Percentiles rank a stretch among this genome's conserved stretches.
These are phyloP conservation scores for Jackrogersella multiformis DNA, from an alignment of 495 filamentous ascomycete species.

Conservation along the genomic window DNA sequence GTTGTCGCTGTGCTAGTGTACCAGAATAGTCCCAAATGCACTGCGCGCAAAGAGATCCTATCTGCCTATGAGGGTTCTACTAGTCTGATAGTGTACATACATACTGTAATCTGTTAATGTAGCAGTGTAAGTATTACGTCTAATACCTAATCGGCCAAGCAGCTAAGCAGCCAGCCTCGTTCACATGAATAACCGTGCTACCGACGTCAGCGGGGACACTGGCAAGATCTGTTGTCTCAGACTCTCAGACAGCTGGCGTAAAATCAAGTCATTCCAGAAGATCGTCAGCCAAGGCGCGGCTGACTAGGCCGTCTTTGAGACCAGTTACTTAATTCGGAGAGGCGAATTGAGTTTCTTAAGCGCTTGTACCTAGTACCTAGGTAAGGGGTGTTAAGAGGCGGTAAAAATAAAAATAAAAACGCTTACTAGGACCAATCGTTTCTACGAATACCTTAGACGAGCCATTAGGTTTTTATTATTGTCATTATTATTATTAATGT, in stretches of 20 bases:
- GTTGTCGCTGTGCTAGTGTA: background rate
- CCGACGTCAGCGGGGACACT: conserved; percentile 32
- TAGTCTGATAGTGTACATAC: too few relatives aligned
- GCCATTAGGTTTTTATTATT: conserved; percentile 14
- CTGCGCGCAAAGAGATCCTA: conserved; percentile 1
- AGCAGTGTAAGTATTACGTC: too few relatives aligned
- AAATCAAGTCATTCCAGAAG: too few relatives aligned
- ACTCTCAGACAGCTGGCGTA: conserved; percentile 18
- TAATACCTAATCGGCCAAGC: too few relatives aligned
- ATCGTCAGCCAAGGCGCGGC: conserved; percentile 35
- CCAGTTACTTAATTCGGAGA: background rate
- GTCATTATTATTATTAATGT: background rate
- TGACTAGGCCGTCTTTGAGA: conserved; percentile 14
- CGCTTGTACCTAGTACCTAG: conserved; percentile 16
- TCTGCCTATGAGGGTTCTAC: too few relatives aligned
- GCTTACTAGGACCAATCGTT: conserved; percentile 24
- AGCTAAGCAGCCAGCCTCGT: background rate
- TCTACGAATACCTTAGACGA: conserved; percentile 25
- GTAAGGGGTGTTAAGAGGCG: background rate
- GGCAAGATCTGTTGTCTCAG: conserved; percentile 17
- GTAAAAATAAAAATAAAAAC: too few relatives aligned
- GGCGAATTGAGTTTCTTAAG: conserved; percentile 26
- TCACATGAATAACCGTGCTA: background rate
- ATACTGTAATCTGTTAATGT: too few relatives aligned
- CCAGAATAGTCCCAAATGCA: conserved; percentile 25